Evolutionary conservation across 148 eudicot genomes (phyloP), one percentile per base, ranked within the genome.

Genomic region (Vaccinium vitisidaea): DNA sequence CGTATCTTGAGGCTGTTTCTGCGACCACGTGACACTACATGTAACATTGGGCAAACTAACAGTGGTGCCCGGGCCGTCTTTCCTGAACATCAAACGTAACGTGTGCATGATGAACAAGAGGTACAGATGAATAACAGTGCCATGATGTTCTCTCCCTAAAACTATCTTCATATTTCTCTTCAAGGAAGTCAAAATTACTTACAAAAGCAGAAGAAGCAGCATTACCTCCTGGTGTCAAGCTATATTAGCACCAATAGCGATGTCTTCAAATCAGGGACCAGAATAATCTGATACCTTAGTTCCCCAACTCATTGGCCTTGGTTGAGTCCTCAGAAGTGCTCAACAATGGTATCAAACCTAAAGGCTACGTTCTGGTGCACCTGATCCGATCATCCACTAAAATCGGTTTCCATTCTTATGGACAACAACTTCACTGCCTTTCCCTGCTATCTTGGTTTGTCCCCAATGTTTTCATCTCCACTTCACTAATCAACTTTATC

Each of bases 361-460:
- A 90, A 85, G 89, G 83, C 83, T 70, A 90, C 74, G 59, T 85
- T 74, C 82, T 93, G 77, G 91, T 94, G 61, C 91, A 88, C 65
- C 80, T 89, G 63, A 92, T 90, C 76, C 91, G 93, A 83, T 65
- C 82, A 58, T 91, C 88, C 85, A 88, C 89, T 1, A 86, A 61
- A 18, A 80, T 80, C 58, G 87, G 91, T n/a, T 46, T 23, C 8
- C 63, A 84, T 88, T 86, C 39, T 15, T 75, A 71, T 50, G 95
- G 94, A 18, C 71, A 89, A 82, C 92, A 94, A 87, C 96, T 94
- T 75, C 98, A 96, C 83, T 91, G 87, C 85, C 83, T 81, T 55
- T 81, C 83, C 78, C 49, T 94, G 55, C 87, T 83, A 88, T 80
- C 87, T 84, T 95, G 95, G 91, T 88, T 88, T 76, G 74, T 46